phyloP scores from a whole-genome alignment of 1,284 basidiomycete genomes.

The Microbotryum lychnidis-dioicae region DNA sequence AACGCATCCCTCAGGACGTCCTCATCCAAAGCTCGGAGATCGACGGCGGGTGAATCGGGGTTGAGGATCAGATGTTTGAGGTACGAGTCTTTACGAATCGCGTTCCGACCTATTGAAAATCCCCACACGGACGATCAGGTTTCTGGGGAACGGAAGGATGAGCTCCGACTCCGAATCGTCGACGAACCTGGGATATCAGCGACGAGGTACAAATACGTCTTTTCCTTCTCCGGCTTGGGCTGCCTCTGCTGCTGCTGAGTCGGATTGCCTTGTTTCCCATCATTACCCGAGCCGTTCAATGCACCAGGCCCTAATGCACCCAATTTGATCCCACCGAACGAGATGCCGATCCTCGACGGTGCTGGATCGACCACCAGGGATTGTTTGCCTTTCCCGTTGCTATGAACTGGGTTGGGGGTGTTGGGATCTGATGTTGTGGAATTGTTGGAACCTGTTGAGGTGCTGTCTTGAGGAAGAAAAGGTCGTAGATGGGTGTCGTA shows the following conservation, averaged over 20 bases:
- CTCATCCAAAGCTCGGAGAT: conserved; percentile 22
- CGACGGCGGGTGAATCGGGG: conserved; percentile 23
- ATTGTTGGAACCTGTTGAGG: background rate
- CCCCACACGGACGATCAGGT: background rate
- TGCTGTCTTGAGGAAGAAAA: conserved; percentile 20
- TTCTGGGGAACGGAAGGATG: no score
- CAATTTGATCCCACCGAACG: conserved; percentile 24
- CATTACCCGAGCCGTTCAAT: background rate
- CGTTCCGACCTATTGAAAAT: conserved; percentile 22
- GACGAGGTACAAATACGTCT: conserved; percentile 29
- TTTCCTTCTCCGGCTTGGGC: conserved; percentile 33
- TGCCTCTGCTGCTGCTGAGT: conserved; percentile 17
- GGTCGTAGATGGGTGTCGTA: conserved; percentile 33
- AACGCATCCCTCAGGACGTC: conserved; percentile 28
- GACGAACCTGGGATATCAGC: conserved; percentile 32
- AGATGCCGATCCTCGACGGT: conserved; percentile 16
- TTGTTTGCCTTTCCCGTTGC: conserved; percentile 26
- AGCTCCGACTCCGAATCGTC: no score
- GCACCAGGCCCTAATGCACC: background rate
- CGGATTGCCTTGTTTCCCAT: background rate
- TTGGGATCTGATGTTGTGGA: background rate
- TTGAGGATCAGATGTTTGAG: conserved; percentile 29
- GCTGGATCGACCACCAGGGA: background rate
- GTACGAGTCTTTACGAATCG: conserved; percentile 26
- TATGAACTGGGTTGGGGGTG: background rate